Evolutionary conservation across 768 basidiomycete genomes (phyloP), one percentile per base, ranked within the genome.

Genomic region (Tulasnella sp.): DNA sequence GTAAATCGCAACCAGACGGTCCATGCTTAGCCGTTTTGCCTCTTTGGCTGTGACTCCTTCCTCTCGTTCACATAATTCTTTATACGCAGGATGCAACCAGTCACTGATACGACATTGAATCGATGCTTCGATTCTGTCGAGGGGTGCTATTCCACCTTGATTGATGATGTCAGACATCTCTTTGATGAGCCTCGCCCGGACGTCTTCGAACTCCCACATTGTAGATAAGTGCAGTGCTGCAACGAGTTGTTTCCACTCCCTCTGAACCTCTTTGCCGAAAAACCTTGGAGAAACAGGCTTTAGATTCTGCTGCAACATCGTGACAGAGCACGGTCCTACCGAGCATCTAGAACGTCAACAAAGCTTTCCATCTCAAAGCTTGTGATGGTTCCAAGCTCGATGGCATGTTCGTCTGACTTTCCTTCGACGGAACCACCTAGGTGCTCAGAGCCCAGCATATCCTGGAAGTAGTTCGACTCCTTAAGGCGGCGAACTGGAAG

Each of bases 181-280:
- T 21, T 74, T 24, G 40, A 42, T 46, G 46, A 74, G 46, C 5
- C 27, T n/a, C 14, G 40, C 34, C 34, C 40, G 14, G 3, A 46
- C 14, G 16, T 40, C 74, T 78, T 78, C 71, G 68, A 71, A 78
- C 24, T 72, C 31, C 77, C 77, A 78, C 77, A 78, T 78, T 0
- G 77, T 78, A 1, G 77, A 71, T 6, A 78, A 71, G n/a, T 78
- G 58, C 5, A 78, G 62, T n/a, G 48, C 48, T 14, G 77, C 77
- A 0, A 38, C 68, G 36, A 74, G 16, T n/a, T 36, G 52, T 31
- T 36, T 76, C 44, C 27, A 34, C 10, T 44, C 31, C 9, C 21
- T 21, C 46, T 27, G 2, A 9, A 10, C 12, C n/a, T 39, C 16
- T 4, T n/a, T 56, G 1, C 12, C 31, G 24, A 38, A 34, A 14